Evolutionary conservation across 2,329 filamentous ascomycete species (phyloP), one percentile per base, ranked within the genome.

Genomic region (Diaporthe citri): DNA sequence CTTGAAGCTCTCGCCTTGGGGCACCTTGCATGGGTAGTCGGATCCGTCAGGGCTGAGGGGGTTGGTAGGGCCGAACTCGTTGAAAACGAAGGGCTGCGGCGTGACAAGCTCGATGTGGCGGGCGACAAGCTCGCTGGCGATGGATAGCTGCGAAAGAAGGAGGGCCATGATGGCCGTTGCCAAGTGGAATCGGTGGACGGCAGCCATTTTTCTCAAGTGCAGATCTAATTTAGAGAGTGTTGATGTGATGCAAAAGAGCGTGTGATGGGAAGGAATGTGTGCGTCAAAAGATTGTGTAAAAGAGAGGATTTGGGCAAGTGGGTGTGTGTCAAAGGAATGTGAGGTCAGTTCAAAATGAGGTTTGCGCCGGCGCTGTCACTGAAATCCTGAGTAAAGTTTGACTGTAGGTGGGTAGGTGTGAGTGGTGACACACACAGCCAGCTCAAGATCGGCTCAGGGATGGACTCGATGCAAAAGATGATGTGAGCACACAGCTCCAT

Each of bases 21-120:
- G 87, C 51, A 87, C 85, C 80, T 94, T 93, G 88, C 94, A 95
- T 0, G 94, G 93, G 79, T 91, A 95, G 80, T 95, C 88, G 22
- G 82, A 85, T 6, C 91, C 91, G 48, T 83, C 82, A 0, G 85
- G 82, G 1, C 82, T 82, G 31, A 95, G 85, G 1, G 93, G 93
- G 81, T 91, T 94, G 80, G 86, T 86, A 28, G 89, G 84, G 13
- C 83, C 81, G 55, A 83, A 80, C 13, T 78, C 76, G 12, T 78
- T 77, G 56, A 80, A 81, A 2, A 77, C 75, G 76, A 88, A 92
- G 0, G 93, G 93, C 17, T 83, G 80, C 0, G 93, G 93, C 10
- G 83, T 85, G 46, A 82, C 83, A 83, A 95, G 89, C 72, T 87
- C 85, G 85, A 95, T 90, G 81, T 95, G 93, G 46, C 75, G 72